Evolutionary conservation across 169 alveolate genomes (phyloP).

Genomic region (Plasmodium berghei): DNA sequence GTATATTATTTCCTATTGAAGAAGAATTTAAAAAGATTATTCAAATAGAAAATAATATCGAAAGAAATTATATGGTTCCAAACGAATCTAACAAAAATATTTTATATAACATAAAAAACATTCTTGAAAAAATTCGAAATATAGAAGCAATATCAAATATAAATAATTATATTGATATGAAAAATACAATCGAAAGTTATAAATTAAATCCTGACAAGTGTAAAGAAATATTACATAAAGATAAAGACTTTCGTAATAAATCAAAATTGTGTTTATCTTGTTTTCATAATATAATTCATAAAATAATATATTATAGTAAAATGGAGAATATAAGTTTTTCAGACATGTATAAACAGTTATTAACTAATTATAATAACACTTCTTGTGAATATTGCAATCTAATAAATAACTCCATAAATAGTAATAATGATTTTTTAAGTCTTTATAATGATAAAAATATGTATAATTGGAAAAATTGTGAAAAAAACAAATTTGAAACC

Average conservation of each 20-base stretch:
- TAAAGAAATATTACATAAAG: not conserved
- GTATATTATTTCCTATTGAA: not conserved
- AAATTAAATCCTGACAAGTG: not conserved
- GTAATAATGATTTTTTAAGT: not conserved
- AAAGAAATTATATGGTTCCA: slow-evolving; percentile 13
- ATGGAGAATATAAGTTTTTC: not conserved
- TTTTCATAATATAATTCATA: not conserved
- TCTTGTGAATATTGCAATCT: not conserved
- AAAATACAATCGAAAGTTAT: slow-evolving; percentile 5
- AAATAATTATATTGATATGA: slow-evolving; percentile 32
- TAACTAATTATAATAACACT: not conserved
- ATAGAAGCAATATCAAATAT: slow-evolving; percentile 52
- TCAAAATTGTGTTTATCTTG: not conserved
- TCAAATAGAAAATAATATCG: not conserved
- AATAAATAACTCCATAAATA: not conserved
- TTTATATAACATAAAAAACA: slow-evolving; percentile 44
- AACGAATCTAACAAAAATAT: slow-evolving; percentile 34
- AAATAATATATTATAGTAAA: not conserved
- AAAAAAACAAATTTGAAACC: not conserved
- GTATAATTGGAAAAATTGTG: not conserved
- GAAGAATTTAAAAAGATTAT: not conserved
- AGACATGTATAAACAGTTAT: not conserved
- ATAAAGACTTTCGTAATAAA: too few relatives aligned
- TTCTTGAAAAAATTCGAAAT: slow-evolving; percentile 45
- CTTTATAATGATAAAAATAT: not conserved